Percentiles rank a stretch among this genome's conserved stretches.
Conservation (phyloP, 1,139 yeast species). For the Candida sanyaensis region DNA sequence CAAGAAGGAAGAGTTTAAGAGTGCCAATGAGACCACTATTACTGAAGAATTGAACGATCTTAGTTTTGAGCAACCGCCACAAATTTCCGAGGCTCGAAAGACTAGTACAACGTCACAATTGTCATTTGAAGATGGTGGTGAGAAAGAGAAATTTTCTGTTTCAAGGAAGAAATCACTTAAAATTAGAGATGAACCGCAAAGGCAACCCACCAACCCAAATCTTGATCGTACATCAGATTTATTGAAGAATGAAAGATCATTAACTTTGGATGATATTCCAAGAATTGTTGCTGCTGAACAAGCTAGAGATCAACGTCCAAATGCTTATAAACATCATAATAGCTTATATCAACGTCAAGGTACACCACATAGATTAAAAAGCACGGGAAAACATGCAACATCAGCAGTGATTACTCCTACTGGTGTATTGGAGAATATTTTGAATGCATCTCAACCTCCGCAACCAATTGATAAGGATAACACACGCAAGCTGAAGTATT, state of each 20-base stretch:
- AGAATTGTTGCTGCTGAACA: constrained; percentile 97
- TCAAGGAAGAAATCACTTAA: constrained; percentile 30
- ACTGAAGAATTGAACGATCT: constrained; percentile 15
- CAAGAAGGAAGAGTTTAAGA: constrained; percentile 20
- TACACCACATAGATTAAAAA: constrained; percentile 18
- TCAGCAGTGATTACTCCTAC: constrained; percentile 12
- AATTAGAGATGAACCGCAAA: constrained; percentile 49
- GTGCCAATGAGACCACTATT: constrained; percentile 16
- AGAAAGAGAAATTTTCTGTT: constrained; percentile 35
- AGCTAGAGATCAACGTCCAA: constrained; percentile 88
- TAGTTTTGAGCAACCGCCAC: constrained; percentile 7
- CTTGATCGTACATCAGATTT: constrained; percentile 63
- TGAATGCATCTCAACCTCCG: constrained; percentile 9
- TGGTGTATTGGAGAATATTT: constrained; percentile 14
- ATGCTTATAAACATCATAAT: constrained; percentile 75
- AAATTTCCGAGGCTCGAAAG: constrained; percentile 6
- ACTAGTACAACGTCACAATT: constrained; percentile 16
- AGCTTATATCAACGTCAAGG: constrained; percentile 42
- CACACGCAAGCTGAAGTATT: constrained; percentile 44
- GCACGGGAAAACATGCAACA: constrained; percentile 8
- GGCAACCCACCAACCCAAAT: constrained; percentile 32
- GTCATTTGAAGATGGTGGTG: constrained; percentile 15
- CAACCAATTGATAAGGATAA: constrained; percentile 4
- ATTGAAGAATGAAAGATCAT: constrained; percentile 77
- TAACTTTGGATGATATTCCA: constrained; percentile 94